Evolutionary conservation across 257 asterid genomes (phyloP), one percentile per base, ranked within the genome.

Genomic region (Capsicum rhomboideum): DNA sequence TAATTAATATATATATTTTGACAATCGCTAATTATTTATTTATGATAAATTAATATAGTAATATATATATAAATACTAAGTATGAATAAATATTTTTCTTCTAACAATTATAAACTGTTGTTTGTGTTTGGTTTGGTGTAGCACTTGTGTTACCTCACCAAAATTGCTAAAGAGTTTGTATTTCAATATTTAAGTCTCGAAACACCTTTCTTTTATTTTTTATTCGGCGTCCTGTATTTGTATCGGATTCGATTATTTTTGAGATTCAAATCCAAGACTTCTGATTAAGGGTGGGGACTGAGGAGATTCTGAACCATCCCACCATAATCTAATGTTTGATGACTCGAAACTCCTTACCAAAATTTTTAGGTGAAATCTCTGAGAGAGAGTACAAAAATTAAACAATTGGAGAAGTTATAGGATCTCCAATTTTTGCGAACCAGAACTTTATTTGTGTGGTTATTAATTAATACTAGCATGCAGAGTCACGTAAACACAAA

Each of bases 141-240:
- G 2, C 8, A 23, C 28, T 56, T 50, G 16, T 4, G 54, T 12
- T 50, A 50, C 54, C 10, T 53, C 2, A 53, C 3, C 8, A 3
- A 16, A 17, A 6, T 17, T 17, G 10, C 16, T 16, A 6, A n/a
- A 17, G 58, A 50, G n/a, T 18, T 0, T 53, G 21, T 55, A 55
- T 18, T 18, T 55, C 5, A 55, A 18, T 1, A 55, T 55, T 0
- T 0, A 55, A 55, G 10, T 16, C 23, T 55, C 6, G 0, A 18
- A 3, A 16, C 3, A n/a, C n/a, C n/a, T n/a, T n/a, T n/a, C n/a
- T n/a, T 17, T 1, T 17, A 4, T 53, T 53, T 6, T 2, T 50
- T 6, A 4, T 9, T 0, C n/a, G 8, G 1, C 4, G 0, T n/a
- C n/a, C 10, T 0, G 1, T n/a, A 23, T 58, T n/a, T 58, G 4